A percentile compares a stretch with the other conserved stretches of the same genome.
phyloP scores from a whole-genome alignment of 2,329 filamentous ascomycete species.

The Cercospora sp. region DNA sequence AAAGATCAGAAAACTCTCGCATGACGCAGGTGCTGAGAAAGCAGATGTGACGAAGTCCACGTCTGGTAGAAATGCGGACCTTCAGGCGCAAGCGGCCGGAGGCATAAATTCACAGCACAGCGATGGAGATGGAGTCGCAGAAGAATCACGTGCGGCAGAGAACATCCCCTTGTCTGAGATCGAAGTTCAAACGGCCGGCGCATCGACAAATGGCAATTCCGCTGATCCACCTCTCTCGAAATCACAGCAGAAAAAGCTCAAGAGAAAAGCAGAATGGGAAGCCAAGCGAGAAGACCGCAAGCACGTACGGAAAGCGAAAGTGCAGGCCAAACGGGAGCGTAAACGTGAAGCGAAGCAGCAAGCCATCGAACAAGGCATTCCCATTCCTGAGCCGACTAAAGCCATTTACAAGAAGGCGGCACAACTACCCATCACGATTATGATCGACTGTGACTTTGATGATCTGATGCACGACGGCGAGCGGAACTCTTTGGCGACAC shows the following conservation, averaged over 20 bases:
- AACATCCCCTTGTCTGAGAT: slow-evolving; percentile 6
- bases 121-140: neutral
- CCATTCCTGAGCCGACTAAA: slow-evolving; percentile 9
- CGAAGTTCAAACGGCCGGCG: neutral
- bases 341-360: slow-evolving; percentile 41
- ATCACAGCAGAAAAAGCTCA: slow-evolving; percentile 78
- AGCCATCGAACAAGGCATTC: slow-evolving; percentile 22
- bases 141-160: neutral
- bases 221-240: slow-evolving; percentile 67
- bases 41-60: neutral
- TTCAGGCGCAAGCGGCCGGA: neutral
- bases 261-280: slow-evolving; percentile 73
- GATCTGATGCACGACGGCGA: slow-evolving; percentile 86
- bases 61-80: neutral
- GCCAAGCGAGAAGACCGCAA: slow-evolving; percentile 62
- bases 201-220: neutral
- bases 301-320: slow-evolving; percentile 58
- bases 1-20: slow-evolving; percentile 54
- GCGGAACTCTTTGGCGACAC: slow-evolving; percentile 74
- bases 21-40: neutral
- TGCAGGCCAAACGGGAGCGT: slow-evolving; percentile 54
- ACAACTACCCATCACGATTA: slow-evolving; percentile 69
- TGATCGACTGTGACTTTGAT: slow-evolving; percentile 93
- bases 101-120: neutral
- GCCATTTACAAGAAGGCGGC: slow-evolving; percentile 12